phyloP scores from a whole-genome alignment of 768 basidiomycete species.

The Trametes sanguinea region DNA sequence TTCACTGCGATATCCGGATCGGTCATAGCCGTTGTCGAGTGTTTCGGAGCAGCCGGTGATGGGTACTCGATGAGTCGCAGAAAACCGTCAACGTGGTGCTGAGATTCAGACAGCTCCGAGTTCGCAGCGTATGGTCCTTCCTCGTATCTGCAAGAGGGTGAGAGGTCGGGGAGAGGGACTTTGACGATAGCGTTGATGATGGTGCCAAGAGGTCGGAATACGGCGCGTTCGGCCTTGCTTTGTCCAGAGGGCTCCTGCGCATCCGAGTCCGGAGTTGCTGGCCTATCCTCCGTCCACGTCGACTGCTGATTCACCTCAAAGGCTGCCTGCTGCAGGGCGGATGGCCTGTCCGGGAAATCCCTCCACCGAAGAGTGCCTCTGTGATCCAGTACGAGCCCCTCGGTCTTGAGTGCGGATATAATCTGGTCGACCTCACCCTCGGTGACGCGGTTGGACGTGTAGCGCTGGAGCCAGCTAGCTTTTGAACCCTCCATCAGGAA shows the following conservation, averaged over 20 bases:
- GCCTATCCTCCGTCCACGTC: neutral
- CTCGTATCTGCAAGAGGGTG: neutral
- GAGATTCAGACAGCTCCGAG: slow-evolving; percentile 1
- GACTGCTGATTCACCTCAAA: neutral
- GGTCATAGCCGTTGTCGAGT: neutral
- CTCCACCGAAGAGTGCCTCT: slow-evolving; percentile 1
- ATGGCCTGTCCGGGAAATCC: slow-evolving; percentile 2
- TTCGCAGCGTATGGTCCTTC: neutral
- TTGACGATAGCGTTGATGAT: slow-evolving; percentile 1
- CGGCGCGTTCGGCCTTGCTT: neutral
- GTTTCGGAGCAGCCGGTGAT: neutral
- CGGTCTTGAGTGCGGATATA: neutral
- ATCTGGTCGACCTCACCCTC: neutral
- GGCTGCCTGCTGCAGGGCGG: neutral
- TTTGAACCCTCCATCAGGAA: neutral
- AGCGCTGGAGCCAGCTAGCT: neutral
- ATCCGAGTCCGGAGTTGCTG: neutral
- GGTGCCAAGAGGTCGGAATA: slow-evolving; percentile 1
- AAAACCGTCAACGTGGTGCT: neutral
- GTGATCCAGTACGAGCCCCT: neutral
- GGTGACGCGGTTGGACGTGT: neutral
- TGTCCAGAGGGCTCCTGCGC: neutral
- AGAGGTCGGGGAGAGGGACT: neutral
- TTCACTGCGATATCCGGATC: neutral
- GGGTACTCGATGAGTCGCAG: slow-evolving; percentile 2